phyloP scores from a whole-genome alignment of 2,329 filamentous ascomycete genomes.

The Trichoderma sp. region DNA sequence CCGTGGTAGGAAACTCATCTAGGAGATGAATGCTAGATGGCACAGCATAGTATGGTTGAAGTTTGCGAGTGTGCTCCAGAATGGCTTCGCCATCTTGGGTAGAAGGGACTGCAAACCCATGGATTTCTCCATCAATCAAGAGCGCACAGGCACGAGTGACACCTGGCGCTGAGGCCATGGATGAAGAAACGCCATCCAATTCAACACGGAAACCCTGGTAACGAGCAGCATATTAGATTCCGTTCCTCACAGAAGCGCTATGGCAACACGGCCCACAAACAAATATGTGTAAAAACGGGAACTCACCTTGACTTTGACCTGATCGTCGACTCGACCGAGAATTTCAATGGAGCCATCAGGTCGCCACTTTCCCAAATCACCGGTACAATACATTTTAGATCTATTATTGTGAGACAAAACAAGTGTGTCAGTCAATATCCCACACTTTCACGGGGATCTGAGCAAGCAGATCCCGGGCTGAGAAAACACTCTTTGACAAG shows the following conservation, averaged over 20 bases:
- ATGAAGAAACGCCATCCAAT: constrained; percentile 56
- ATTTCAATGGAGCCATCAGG: constrained; percentile 53
- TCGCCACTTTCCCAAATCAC: constrained; percentile 56
- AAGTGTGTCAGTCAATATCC: constrained; percentile 3
- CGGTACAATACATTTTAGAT: constrained; percentile 57
- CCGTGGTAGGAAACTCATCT: constrained; percentile 47
- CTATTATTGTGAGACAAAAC: constrained; percentile 17
- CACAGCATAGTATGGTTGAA: constrained; percentile 56
- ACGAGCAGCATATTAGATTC: constrained; percentile 10
- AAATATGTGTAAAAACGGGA: not conserved
- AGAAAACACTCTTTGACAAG: not conserved
- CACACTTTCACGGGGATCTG: not conserved
- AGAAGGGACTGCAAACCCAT: constrained; percentile 48
- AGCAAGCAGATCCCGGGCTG: not conserved
- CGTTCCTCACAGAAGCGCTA: not conserved
- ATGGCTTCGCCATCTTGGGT: constrained; percentile 38
- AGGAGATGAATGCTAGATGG: constrained; percentile 46
- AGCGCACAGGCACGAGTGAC: constrained; percentile 49
- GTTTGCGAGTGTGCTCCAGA: constrained; percentile 39
- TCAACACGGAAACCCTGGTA: constrained; percentile 58
- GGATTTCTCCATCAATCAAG: constrained; percentile 47
- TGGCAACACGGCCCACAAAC: not conserved
- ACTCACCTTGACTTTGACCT: constrained; percentile 57
- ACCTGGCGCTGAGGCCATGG: constrained; percentile 45
- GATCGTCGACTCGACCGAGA: constrained; percentile 58